phyloP scores from a whole-genome alignment of 306 rosid species.

The Cajanus cajan region DNA sequence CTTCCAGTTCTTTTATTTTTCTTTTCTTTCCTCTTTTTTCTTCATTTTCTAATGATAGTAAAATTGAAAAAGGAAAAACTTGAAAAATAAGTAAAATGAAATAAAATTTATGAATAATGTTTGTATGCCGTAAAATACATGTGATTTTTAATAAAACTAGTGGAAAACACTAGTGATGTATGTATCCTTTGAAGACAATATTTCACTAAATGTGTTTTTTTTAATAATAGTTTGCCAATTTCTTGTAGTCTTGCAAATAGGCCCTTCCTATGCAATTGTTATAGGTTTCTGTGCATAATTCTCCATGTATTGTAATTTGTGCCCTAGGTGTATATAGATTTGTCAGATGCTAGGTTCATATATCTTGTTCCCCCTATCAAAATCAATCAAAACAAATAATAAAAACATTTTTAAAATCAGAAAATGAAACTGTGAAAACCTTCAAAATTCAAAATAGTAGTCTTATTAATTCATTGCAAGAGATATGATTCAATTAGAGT shows the following conservation, averaged over 20 bases:
- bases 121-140: background rate
- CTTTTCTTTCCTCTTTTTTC: background rate
- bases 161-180: background rate
- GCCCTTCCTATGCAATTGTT: background rate
- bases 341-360: background rate
- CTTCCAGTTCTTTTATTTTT: background rate
- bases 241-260: background rate
- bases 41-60: background rate
- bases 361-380: background rate
- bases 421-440: background rate
- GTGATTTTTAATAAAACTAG: background rate
- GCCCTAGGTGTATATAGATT: background rate
- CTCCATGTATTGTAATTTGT: background rate
- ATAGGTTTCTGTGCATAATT: background rate
- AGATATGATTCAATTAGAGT: background rate
- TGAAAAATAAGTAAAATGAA: background rate
- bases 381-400: background rate
- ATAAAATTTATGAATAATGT: background rate
- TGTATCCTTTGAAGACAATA: background rate
- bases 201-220: background rate
- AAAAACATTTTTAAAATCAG: background rate
- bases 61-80: background rate
- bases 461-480: background rate
- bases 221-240: background rate
- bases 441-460: background rate